A percentile compares a stretch with the other conserved stretches of the same genome.
These are phyloP conservation scores for Diphasiastrum complanatum DNA, from an alignment of 83 land plant genomes.

Conservation along the genomic window DNA sequence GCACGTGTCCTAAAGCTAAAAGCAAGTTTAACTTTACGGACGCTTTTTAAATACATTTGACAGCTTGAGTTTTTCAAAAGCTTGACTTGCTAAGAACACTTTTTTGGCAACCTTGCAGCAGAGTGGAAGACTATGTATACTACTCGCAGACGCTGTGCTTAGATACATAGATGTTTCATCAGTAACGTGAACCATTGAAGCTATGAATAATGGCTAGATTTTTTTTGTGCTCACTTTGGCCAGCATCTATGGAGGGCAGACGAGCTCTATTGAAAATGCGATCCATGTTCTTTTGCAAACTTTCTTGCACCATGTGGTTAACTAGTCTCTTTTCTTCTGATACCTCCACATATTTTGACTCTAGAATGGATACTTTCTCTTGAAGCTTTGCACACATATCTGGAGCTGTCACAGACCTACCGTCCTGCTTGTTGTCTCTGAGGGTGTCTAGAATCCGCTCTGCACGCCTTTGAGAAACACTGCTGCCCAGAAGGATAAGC, in stretches of 20 bases:
- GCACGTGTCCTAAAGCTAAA: no score
- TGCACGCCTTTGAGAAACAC: conserved; percentile 83
- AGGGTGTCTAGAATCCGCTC: conserved; percentile 58
- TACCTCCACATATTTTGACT: conserved; percentile 22
- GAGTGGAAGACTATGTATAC: no score
- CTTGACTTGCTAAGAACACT: no score
- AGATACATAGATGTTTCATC: no score
- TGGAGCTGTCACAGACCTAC: conserved; percentile 20
- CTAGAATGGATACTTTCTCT: conserved; percentile 20
- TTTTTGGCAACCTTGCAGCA: no score
- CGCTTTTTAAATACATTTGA: no score
- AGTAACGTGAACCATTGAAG: no score
- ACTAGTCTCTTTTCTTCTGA: conserved; percentile 68
- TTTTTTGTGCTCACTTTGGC: no score
- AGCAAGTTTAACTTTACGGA: no score
- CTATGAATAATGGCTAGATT: no score
- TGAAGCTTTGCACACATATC: conserved; percentile 14
- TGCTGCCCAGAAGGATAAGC: conserved; percentile 61
- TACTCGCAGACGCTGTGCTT: no score
- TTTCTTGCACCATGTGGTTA: conserved; percentile 73
- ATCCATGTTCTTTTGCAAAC: conserved; percentile 78
- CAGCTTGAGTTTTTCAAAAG: no score
- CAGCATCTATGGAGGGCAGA: conserved; percentile 10
- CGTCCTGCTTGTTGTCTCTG: conserved; percentile 27
- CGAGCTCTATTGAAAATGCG: conserved; percentile 66